Evolutionary conservation across 2,329 filamentous ascomycete species (phyloP).

Genomic region (Fusarium pseudocircinatum): DNA sequence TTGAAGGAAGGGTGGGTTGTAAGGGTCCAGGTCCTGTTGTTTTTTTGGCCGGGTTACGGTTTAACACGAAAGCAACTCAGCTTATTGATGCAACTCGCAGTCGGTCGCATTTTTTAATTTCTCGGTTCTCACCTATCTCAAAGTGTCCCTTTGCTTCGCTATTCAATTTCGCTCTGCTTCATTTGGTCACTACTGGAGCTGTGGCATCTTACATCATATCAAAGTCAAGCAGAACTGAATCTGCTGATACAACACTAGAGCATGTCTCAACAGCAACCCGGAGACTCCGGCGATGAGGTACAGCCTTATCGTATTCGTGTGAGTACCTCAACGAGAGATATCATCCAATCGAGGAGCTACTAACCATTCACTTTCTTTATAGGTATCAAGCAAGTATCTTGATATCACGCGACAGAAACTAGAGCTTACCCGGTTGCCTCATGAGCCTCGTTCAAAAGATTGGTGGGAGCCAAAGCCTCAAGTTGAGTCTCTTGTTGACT

Average conservation of each 20-base stretch:
- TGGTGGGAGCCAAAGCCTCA: constrained; percentile 70
- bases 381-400: constrained; percentile 75
- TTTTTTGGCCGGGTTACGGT: constrained; percentile 22
- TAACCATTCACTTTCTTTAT: constrained; percentile 33
- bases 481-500: constrained; percentile 72
- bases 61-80: constrained; percentile 15
- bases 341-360: constrained; percentile 21
- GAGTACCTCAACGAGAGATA: constrained; percentile 44
- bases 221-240: constrained; percentile 1
- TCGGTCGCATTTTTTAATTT: constrained; percentile 26
- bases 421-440: constrained; percentile 71
- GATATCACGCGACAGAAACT: constrained; percentile 74
- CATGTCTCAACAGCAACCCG: constrained; percentile 36
- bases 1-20: constrained; percentile 24
- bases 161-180: background rate
- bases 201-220: background rate
- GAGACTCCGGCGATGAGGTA: constrained; percentile 53
- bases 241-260: background rate
- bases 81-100: constrained; percentile 11
- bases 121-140: constrained; percentile 7
- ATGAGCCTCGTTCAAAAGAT: constrained; percentile 62
- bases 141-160: constrained; percentile 7
- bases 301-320: constrained; percentile 68
- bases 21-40: constrained; percentile 26
- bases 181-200: background rate